A percentile compares a stretch with the other conserved stretches of the same genome.
These are phyloP conservation scores for Antrodiella citrinella DNA, from an alignment of 768 basidiomycete species.

Conservation along the genomic window DNA sequence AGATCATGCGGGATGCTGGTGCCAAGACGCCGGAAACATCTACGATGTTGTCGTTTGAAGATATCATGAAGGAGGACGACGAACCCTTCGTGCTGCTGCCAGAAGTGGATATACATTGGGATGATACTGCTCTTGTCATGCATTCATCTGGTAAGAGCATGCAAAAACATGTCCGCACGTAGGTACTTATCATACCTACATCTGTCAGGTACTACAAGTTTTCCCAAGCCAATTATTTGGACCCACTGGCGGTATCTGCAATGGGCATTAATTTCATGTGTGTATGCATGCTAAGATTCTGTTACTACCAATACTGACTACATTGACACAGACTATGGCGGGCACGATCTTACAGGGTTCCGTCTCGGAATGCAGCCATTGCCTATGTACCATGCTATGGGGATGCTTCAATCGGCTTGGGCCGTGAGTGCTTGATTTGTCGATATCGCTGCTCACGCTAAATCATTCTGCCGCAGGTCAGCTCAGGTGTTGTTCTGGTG, in stretches of 20 bases:
- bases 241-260: conserved; percentile 8
- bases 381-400: conserved; percentile 25
- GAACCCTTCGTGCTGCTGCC: neutral
- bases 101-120: neutral
- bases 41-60: conserved; percentile 13
- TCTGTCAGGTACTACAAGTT: conserved; percentile 9
- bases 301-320: neutral
- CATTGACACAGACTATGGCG: conserved; percentile 17
- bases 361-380: conserved; percentile 14
- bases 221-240: conserved; percentile 12
- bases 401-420: conserved; percentile 17
- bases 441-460: too few relatives aligned
- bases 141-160: conserved; percentile 12
- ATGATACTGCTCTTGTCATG: conserved; percentile 5
- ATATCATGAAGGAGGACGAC: neutral
- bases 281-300: conserved; percentile 1
- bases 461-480: conserved; percentile 10
- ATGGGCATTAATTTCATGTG: conserved; percentile 4
- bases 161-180: neutral
- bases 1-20: conserved; percentile 10
- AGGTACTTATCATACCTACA: neutral
- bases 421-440: conserved; percentile 16
- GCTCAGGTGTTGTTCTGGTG: conserved; percentile 17
- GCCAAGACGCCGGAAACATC: conserved; percentile 2
- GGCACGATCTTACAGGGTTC: conserved; percentile 17